Percentiles rank a stretch among this genome's conserved stretches.
phyloP scores from a whole-genome alignment of 2,329 filamentous ascomycete genomes.

The Fusarium sterilihyphosum region DNA sequence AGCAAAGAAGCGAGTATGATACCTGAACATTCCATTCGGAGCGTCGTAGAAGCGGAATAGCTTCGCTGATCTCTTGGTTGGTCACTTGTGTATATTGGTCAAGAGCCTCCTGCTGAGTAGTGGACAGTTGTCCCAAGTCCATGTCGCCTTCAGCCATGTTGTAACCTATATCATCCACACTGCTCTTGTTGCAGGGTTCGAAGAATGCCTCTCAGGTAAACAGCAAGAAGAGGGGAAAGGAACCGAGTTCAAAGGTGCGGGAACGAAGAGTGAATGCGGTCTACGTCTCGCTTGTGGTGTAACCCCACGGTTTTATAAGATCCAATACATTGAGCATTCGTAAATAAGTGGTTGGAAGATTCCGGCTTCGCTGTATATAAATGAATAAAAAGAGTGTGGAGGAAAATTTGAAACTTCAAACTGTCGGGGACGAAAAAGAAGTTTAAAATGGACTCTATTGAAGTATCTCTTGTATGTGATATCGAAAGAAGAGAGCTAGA shows the following conservation, averaged over 20 bases:
- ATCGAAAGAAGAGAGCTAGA: conserved; percentile 19
- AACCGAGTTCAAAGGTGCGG: background rate
- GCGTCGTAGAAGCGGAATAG: conserved; percentile 80
- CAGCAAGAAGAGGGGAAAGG: background rate
- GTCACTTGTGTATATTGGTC: conserved; percentile 91
- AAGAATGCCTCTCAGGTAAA: background rate
- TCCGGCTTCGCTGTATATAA: background rate
- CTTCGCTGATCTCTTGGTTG: conserved; percentile 79
- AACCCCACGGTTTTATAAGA: conserved; percentile 21
- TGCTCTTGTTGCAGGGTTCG: background rate
- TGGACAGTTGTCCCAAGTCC: conserved; percentile 76
- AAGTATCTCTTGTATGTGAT: background rate
- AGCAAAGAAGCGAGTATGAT: conserved; percentile 6
- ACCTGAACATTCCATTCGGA: conserved; percentile 98
- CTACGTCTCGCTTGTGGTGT: conserved; percentile 14
- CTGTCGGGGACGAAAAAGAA: background rate
- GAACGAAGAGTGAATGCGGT: background rate
- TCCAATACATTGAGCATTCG: background rate
- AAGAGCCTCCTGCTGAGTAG: conserved; percentile 82
- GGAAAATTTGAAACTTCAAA: background rate
- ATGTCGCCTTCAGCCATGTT: conserved; percentile 49
- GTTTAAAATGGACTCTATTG: background rate
- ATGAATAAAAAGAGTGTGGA: background rate
- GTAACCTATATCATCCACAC: background rate
- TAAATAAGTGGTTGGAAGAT: background rate